Base-by-base conservation (phyloP, 2,329 filamentous ascomycete species). In the Ceratocystis colombiana region DNA sequence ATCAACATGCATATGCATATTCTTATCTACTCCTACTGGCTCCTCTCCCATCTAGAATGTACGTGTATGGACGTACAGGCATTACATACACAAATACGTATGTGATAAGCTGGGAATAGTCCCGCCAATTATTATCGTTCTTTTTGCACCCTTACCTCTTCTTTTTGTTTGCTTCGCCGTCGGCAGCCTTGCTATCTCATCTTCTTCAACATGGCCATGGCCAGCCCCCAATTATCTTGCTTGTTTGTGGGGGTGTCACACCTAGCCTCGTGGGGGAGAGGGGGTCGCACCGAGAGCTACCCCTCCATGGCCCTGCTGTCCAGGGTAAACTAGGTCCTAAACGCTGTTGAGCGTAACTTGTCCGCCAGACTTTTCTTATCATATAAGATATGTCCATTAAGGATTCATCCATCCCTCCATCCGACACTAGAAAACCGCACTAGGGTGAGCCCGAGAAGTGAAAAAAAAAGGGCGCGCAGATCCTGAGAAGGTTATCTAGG, bases 1-100 rank as follows among this genome's bases (percentile, higher is more conserved):
- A 17, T 25, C 20, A 2, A 7, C 33, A 6, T 7, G 22, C 17
- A 37, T 59, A 59, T 59, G 55, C 17, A 37, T 59, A 20, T 59
- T n/a, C 28, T 59, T 59, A 59, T 59, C 55, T 33, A 30, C 28
- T 59, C 28, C 55, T 53, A 41, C 37, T 41, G 37, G 48, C 25
- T 53, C 20, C 46, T 25, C 48, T 25, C 20, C 22, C 22, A 10
- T 53, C 20, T 30, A 30, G 15, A 3, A 33, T 37, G 53, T 33
- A 30, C 17, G 2, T 10, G 5, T 5, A n/a, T 37, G 10, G 10
- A 41, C 3, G 37, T 41, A 41, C 37, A 12, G 37, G 37, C 37
- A 41, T 41, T 41, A 41, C 37, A 41, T 15, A 41, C 37, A 41
- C 12, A 15, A 12, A 41, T 41, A 41, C 37, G 37, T 15, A 41